A percentile compares a stretch with the other conserved stretches of the same genome.
Conservation (phyloP, 108 stramenopile species). For the Cafeteria roenbergensis region DNA sequence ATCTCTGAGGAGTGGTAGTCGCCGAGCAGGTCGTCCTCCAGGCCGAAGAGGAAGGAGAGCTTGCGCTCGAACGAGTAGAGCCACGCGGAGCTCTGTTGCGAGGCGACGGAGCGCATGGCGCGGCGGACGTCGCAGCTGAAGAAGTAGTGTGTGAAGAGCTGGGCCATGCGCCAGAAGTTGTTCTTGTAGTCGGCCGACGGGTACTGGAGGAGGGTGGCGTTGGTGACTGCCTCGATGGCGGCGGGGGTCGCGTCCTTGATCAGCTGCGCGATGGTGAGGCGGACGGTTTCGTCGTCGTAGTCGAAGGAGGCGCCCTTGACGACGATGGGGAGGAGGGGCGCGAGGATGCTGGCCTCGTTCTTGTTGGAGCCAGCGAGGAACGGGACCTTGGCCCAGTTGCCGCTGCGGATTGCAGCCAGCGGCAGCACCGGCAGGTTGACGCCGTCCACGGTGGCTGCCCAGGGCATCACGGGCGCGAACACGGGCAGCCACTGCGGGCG, state of each 20-base stretch:
- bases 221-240: not conserved
- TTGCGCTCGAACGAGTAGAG: constrained; percentile 12
- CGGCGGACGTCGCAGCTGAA: constrained; percentile 6
- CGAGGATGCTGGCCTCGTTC: constrained; percentile 14
- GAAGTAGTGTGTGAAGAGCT: constrained; percentile 11
- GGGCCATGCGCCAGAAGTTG: not conserved
- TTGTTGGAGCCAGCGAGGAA: constrained; percentile 11
- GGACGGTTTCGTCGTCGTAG: not conserved
- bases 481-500: constrained; percentile 1
- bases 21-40: constrained; percentile 11
- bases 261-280: not conserved
- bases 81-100: not conserved
- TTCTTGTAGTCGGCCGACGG: not conserved
- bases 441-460: constrained; percentile 14
- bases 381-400: constrained; percentile 6
- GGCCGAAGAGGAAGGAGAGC: not conserved
- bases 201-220: not conserved
- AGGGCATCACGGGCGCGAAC: constrained; percentile 14
- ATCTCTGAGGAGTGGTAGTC: constrained; percentile 16
- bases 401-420: not conserved
- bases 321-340: constrained; percentile 6
- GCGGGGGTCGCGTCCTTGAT: not conserved
- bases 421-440: constrained; percentile 9
- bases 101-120: not conserved
- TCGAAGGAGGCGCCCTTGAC: not conserved